These are phyloP conservation scores for Fusarium nematophilum DNA, from an alignment of 2,329 filamentous ascomycete genomes.

Conservation along the genomic window DNA sequence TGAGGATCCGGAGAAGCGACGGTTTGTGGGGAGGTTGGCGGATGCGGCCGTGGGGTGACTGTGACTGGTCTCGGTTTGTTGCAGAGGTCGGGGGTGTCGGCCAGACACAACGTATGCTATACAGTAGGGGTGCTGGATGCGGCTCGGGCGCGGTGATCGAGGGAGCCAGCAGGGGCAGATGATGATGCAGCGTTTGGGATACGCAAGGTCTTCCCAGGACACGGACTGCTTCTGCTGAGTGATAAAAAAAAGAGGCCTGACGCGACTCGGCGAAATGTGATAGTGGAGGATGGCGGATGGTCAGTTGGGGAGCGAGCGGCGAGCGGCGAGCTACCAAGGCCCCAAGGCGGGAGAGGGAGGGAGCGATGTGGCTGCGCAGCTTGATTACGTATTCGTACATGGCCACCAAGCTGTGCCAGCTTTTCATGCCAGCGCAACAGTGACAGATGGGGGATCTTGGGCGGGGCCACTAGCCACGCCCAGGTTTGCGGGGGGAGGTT, in stretches of 20 bases:
- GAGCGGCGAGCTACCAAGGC: conserved; percentile 27
- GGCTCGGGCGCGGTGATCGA: conserved; percentile 4
- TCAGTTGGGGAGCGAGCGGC: conserved; percentile 31
- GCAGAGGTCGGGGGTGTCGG: conserved; percentile 40
- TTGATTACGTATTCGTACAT: conserved; percentile 37
- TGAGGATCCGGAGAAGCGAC: conserved; percentile 19
- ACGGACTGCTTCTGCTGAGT: conserved; percentile 8
- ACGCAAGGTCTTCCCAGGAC: conserved; percentile 4
- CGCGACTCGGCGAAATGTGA: conserved; percentile 26
- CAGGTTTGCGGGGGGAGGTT: conserved; percentile 30
- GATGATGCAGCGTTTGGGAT: conserved; percentile 9
- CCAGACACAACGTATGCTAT: conserved; percentile 23
- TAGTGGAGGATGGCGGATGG: conserved; percentile 28
- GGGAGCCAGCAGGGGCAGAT: conserved; percentile 15
- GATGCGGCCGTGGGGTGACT: conserved; percentile 37
- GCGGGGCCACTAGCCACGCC: conserved; percentile 12
- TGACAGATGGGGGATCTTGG: conserved; percentile 10
- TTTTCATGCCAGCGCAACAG: conserved; percentile 32
- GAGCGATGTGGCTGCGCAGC: conserved; percentile 32
- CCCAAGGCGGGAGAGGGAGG: conserved; percentile 19
- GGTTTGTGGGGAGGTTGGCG: conserved; percentile 36
- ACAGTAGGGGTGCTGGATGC: conserved; percentile 15
- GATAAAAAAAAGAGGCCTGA: conserved; percentile 24
- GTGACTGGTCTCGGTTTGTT: conserved; percentile 22
- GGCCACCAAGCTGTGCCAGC: conserved; percentile 12